A percentile compares a stretch with the other conserved stretches of the same genome.
Conservation (phyloP, 176 grass and related monocot genomes). For the maize (Zea mays) region DNA sequence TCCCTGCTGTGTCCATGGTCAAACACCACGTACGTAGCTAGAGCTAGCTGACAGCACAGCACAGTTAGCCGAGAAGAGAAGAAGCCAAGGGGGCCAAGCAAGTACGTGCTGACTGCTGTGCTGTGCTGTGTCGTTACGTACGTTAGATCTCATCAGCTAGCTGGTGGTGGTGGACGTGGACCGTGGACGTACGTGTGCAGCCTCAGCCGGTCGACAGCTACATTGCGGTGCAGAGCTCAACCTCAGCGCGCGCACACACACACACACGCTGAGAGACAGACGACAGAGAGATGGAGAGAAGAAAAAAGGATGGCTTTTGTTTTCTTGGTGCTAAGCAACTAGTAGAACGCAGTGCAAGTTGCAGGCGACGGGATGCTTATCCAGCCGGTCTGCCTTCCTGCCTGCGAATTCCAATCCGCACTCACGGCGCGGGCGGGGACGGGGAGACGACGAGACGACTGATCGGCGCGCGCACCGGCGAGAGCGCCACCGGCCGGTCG, state of each 20-base stretch:
- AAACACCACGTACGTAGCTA: conserved; percentile 6
- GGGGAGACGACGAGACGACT: conserved; percentile 30
- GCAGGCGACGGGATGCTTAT: conserved; percentile 25
- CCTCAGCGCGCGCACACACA: too few relatives aligned
- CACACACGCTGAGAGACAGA: too few relatives aligned
- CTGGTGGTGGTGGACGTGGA: neutral
- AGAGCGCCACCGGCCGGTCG: conserved; percentile 20
- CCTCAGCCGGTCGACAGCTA: conserved; percentile 23
- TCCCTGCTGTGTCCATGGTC: conserved; percentile 1
- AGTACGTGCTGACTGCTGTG: conserved; percentile 9
- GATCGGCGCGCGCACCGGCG: conserved; percentile 45
- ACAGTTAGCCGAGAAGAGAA: conserved; percentile 27
- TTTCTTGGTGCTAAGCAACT: neutral
- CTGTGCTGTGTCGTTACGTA: neutral
- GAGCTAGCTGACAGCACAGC: neutral
- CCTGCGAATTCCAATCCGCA: conserved; percentile 42
- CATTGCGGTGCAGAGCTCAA: conserved; percentile 29
- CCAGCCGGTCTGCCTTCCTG: conserved; percentile 1
- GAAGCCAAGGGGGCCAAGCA: conserved; percentile 21
- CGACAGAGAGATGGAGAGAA: neutral
- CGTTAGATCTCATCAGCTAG: neutral
- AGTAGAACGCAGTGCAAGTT: conserved; percentile 30
- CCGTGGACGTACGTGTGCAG: neutral
- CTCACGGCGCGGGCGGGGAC: conserved; percentile 30
- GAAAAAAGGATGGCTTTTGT: neutral